Evolutionary conservation across 2,329 filamentous ascomycete species (phyloP).

Genomic region (Fusarium longipes): DNA sequence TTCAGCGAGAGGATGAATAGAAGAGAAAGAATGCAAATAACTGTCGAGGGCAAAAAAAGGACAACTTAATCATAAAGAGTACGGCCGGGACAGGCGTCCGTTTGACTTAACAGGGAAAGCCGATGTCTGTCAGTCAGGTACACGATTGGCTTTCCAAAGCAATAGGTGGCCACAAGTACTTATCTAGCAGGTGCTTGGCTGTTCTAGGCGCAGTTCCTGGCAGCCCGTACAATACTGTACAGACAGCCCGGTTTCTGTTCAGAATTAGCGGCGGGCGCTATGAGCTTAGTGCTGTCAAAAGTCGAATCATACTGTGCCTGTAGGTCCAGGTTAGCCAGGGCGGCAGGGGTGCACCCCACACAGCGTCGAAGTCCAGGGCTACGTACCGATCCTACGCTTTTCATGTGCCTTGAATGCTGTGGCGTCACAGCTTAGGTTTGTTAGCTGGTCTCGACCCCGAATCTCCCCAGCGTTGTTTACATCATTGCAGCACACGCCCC

Average conservation of each 20-base stretch:
- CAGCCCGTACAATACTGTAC: too few species aligned
- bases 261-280: constrained; percentile 43
- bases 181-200: constrained; percentile 12
- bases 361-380: too few species aligned
- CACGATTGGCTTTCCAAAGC: not conserved
- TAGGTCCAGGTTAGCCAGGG: not conserved
- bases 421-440: constrained; percentile 25
- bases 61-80: constrained; percentile 36
- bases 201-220: constrained; percentile 9
- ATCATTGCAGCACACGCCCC: not conserved
- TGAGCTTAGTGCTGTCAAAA: constrained; percentile 16
- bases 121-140: constrained; percentile 37
- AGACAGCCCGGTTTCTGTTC: not conserved
- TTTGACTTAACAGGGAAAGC: constrained; percentile 28
- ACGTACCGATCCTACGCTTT: not conserved
- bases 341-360: not conserved
- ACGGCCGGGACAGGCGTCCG: constrained; percentile 13
- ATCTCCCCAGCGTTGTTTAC: constrained; percentile 8
- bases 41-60: constrained; percentile 28
- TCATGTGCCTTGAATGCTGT: constrained; percentile 7
- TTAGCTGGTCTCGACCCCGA: not conserved
- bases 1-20: not conserved
- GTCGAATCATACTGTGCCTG: constrained; percentile 7
- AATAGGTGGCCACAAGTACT: constrained; percentile 33
- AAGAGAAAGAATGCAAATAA: not conserved